Conservation (phyloP, 768 basidiomycete species). For the Favolaschia claudopus region DNA sequence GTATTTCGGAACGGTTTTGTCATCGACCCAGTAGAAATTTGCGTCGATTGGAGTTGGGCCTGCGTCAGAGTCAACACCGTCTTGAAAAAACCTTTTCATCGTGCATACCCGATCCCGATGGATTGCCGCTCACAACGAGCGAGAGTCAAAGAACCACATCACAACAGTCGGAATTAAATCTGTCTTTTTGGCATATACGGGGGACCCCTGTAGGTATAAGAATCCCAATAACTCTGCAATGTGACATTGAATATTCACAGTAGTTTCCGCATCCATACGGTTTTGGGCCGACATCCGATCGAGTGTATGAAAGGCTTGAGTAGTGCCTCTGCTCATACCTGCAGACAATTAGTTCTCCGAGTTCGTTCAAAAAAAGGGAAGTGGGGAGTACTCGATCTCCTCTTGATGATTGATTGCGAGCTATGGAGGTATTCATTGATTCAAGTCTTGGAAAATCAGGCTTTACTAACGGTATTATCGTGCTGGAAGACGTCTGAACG, state of each 20-base stretch:
- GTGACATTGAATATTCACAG: background rate
- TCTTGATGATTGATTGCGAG: constrained; percentile 13
- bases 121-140: constrained; percentile 8
- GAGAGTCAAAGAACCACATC: constrained; percentile 21
- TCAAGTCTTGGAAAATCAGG: background rate
- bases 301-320: constrained; percentile 4
- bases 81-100: no score
- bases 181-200: constrained; percentile 3
- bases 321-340: constrained; percentile 16
- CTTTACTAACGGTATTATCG: constrained; percentile 4
- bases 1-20: constrained; percentile 6
- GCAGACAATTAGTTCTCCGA: background rate
- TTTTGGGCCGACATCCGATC: constrained; percentile 12
- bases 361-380: background rate
- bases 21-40: constrained; percentile 16
- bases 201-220: constrained; percentile 3
- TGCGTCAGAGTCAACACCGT: background rate
- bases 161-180: background rate
- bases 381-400: background rate
- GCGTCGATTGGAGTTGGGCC: constrained; percentile 1
- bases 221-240: background rate
- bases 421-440: background rate
- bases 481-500: background rate
- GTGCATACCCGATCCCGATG: background rate
- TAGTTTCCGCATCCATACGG: constrained; percentile 17